Conservation (phyloP, 2,329 filamentous ascomycete species). For the Thelonectria rubi region DNA sequence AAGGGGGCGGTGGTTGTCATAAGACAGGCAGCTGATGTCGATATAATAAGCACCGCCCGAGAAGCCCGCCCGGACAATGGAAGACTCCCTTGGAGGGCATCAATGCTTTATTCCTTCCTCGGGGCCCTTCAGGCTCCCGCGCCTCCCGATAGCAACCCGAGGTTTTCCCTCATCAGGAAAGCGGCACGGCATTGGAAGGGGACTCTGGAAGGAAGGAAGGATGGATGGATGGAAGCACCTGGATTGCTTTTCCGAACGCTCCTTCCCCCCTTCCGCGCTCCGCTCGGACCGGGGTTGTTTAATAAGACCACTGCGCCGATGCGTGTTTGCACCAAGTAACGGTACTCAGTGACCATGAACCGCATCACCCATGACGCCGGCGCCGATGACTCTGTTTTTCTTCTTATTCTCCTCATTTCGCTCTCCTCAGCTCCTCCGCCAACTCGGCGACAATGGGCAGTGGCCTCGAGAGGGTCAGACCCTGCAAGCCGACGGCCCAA, state of each 20-base stretch:
- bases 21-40: too few relatives aligned
- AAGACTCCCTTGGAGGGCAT: not conserved
- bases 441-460: slow-evolving; percentile 7
- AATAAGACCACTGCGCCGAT: not conserved
- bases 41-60: too few relatives aligned
- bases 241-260: slow-evolving; percentile 16
- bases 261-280: slow-evolving; percentile 6
- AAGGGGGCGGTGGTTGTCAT: not conserved
- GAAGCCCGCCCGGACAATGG: too few relatives aligned
- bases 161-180: slow-evolving; percentile 14
- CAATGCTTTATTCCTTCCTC: not conserved
- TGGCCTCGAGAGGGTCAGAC: slow-evolving; percentile 8
- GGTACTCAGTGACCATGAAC: not conserved
- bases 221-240: slow-evolving; percentile 14
- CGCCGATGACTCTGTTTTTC: not conserved
- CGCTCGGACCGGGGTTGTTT: slow-evolving; percentile 11
- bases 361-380: slow-evolving; percentile 4
- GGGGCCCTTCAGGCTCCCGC: slow-evolving; percentile 12
- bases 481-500: slow-evolving; percentile 28
- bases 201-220: slow-evolving; percentile 17
- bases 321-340: not conserved
- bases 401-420: not conserved
- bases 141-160: slow-evolving; percentile 12
- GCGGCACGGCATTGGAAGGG: slow-evolving; percentile 13
- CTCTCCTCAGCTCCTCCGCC: not conserved